These are phyloP conservation scores for Cutaneotrichosporon mucoides DNA, from an alignment of 1,284 basidiomycete genomes.

Conservation along the genomic window DNA sequence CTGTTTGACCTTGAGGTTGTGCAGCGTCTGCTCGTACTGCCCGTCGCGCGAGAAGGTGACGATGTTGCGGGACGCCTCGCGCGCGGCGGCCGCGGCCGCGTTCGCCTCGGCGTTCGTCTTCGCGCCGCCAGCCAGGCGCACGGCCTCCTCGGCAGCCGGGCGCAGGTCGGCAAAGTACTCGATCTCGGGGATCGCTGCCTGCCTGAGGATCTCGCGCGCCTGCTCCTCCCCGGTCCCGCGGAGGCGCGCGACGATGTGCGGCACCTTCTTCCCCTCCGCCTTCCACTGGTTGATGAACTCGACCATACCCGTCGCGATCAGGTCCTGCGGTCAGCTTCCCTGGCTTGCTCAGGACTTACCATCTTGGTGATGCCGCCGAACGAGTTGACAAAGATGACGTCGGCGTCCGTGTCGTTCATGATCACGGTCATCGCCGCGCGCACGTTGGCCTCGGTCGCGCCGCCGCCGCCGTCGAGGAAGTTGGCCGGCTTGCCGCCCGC, in stretches of 20 bases:
- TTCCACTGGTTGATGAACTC: constrained; percentile 5
- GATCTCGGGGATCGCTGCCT: constrained; percentile 12
- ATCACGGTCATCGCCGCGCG: constrained; percentile 23
- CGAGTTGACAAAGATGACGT: constrained; percentile 29
- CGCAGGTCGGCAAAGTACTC: constrained; percentile 20
- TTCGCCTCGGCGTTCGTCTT: not conserved
- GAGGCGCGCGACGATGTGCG: constrained; percentile 19
- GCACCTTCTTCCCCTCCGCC: constrained; percentile 10
- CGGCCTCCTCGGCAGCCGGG: constrained; percentile 19
- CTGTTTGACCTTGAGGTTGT: constrained; percentile 79
- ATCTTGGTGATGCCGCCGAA: constrained; percentile 30
- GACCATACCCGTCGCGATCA: constrained; percentile 21
- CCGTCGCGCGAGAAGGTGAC: constrained; percentile 20
- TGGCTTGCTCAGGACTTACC: not conserved
- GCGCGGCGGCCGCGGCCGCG: not conserved
- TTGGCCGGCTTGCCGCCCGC: constrained; percentile 26
- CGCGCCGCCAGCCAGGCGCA: constrained; percentile 6
- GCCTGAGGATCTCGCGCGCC: constrained; percentile 20
- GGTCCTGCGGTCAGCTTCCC: constrained; percentile 5
- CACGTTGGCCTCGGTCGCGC: constrained; percentile 28
- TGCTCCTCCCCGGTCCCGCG: constrained; percentile 25
- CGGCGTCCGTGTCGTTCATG: constrained; percentile 20
- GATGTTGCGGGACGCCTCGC: not conserved
- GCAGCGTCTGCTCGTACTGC: constrained; percentile 68
- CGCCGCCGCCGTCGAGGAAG: constrained; percentile 33